Conservation (phyloP, 2,329 filamentous ascomycete genomes). For the Macrophomina phaseolina region DNA sequence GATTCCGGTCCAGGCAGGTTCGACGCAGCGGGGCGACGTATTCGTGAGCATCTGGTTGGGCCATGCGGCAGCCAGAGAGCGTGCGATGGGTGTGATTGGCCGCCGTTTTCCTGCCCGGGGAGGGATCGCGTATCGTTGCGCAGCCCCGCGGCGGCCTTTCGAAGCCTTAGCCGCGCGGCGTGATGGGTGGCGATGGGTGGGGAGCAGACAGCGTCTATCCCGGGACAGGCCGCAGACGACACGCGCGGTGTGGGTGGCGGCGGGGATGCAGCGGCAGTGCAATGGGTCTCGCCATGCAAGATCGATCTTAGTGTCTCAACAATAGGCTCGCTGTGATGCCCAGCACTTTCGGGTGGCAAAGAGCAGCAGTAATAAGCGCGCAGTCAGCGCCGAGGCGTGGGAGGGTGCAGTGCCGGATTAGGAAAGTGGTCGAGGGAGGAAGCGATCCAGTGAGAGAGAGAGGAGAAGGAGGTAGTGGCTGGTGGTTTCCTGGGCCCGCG, state of each 20-base stretch:
- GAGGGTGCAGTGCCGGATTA: neutral
- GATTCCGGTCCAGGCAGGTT: neutral
- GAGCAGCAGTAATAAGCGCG: neutral
- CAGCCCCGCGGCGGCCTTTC: no score
- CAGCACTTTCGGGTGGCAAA: neutral
- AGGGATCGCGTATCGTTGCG: no score
- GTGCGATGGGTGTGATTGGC: neutral
- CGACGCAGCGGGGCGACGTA: neutral
- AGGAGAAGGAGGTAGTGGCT: no score
- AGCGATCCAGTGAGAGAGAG: conserved; percentile 6
- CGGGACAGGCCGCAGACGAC: no score
- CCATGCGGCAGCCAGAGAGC: no score
- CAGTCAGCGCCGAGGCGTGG: neutral
- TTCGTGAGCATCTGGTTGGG: neutral
- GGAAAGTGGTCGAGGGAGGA: neutral
- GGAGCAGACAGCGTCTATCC: no score
- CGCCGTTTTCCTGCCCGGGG: neutral
- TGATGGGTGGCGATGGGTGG: no score
- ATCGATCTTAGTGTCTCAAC: conserved; percentile 19
- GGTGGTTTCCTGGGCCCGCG: neutral
- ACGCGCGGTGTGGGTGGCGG: neutral
- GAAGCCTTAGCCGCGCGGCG: no score
- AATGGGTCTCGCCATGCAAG: neutral
- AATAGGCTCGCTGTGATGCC: neutral
- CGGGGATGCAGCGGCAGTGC: neutral